A percentile compares a stretch with the other conserved stretches of the same genome.
These are phyloP conservation scores for Phytophthora pistaciae DNA, from an alignment of 352 stramenopile genomes.

Conservation along the genomic window DNA sequence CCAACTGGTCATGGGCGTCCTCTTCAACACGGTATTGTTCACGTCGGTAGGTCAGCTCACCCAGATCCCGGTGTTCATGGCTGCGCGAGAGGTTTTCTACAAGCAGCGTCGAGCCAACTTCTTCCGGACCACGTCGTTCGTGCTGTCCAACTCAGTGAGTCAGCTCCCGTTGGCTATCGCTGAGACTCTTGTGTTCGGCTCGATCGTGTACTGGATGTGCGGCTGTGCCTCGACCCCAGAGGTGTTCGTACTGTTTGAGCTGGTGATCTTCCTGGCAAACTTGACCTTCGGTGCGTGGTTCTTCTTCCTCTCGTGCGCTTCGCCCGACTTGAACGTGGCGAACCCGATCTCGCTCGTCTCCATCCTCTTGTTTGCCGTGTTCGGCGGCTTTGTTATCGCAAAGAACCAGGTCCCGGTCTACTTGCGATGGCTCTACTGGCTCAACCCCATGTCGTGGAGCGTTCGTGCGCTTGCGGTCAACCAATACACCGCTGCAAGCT, in stretches of 20 bases:
- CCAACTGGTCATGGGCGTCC: slow-evolving; percentile 36
- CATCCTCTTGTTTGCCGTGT: slow-evolving; percentile 34
- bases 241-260: not conserved
- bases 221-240: not conserved
- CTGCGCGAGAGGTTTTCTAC: not conserved
- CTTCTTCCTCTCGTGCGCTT: slow-evolving; percentile 19
- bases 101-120: not conserved
- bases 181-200: slow-evolving; percentile 49
- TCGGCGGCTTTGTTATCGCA: slow-evolving; percentile 29
- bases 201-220: not conserved
- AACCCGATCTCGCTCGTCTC: slow-evolving; percentile 29
- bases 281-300: slow-evolving; percentile 34
- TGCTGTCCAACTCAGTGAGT: not conserved
- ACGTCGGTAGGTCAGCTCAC: slow-evolving; percentile 29
- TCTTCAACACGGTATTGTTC: slow-evolving; percentile 3
- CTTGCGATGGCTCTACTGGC: slow-evolving; percentile 1
- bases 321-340: slow-evolving; percentile 31
- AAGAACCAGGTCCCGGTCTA: slow-evolving; percentile 39
- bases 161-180: slow-evolving; percentile 38
- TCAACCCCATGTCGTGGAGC: not conserved
- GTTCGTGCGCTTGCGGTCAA: slow-evolving; percentile 24
- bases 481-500: slow-evolving; percentile 28
- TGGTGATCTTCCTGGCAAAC: slow-evolving; percentile 33
- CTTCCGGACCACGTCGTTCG: not conserved
- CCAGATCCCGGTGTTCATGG: slow-evolving; percentile 5